Evolutionary conservation across 768 basidiomycete species (phyloP).

Genomic region (Tricholoma sp.): DNA sequence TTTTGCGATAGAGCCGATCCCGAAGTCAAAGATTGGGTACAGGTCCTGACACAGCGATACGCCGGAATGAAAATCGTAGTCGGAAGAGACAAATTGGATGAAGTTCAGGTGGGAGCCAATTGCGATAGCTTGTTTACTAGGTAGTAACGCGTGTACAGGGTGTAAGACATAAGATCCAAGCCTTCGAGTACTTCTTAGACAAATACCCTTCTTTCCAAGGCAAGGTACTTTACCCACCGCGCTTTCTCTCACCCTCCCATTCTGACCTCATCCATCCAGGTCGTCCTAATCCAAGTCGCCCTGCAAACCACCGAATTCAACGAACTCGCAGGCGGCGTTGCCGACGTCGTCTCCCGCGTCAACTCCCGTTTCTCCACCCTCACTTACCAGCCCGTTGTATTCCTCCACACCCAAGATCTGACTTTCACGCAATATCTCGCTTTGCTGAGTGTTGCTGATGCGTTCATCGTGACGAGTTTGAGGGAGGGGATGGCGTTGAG

Average conservation of each 20-base stretch:
- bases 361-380: constrained; percentile 80
- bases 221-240: constrained; percentile 37
- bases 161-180: constrained; percentile 76
- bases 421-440: constrained; percentile 86
- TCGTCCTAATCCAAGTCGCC: constrained; percentile 84
- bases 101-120: constrained; percentile 50
- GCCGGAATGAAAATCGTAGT: constrained; percentile 84
- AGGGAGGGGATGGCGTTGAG: constrained; percentile 86
- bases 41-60: constrained; percentile 74
- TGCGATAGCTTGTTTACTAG: neutral
- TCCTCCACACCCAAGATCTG: constrained; percentile 78
- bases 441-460: constrained; percentile 75
- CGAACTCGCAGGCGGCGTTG: constrained; percentile 67
- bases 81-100: constrained; percentile 85
- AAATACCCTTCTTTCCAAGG: constrained; percentile 75
- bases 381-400: constrained; percentile 84
- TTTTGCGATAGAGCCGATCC: constrained; percentile 47
- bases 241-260: neutral
- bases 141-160: constrained; percentile 35
- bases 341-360: constrained; percentile 73
- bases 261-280: constrained; percentile 27
- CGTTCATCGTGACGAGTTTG: constrained; percentile 79
- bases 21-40: constrained; percentile 81
- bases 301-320: constrained; percentile 76
- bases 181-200: constrained; percentile 79